Conservation (phyloP, 2,329 filamentous ascomycete genomes). For the Diaporthe destruens region DNA sequence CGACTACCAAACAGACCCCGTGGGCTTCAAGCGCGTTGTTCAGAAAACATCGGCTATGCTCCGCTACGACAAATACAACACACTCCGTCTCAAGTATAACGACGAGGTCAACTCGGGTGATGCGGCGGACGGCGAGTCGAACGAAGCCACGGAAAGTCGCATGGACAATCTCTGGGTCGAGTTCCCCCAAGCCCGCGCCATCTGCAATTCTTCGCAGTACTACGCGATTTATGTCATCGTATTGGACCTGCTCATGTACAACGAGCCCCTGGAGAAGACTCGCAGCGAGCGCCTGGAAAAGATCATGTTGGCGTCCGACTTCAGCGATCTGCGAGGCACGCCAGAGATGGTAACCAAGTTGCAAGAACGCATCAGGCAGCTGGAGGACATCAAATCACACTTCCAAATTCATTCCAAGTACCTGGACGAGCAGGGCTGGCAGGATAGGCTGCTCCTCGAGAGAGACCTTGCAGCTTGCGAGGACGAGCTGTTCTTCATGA, state of each 20-base stretch:
- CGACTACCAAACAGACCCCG: conserved; percentile 91
- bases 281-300: conserved; percentile 94
- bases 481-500: conserved; percentile 98
- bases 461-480: conserved; percentile 90
- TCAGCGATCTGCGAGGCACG: conserved; percentile 93
- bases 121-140: conserved; percentile 63
- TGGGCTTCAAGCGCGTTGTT: conserved; percentile 97
- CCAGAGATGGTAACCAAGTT: conserved; percentile 92
- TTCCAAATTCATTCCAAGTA: conserved; percentile 94
- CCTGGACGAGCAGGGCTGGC: conserved; percentile 90
- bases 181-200: conserved; percentile 92
- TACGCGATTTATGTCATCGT: conserved; percentile 99
- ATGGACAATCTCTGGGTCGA: conserved; percentile 98
- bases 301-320: conserved; percentile 98
- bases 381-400: conserved; percentile 95
- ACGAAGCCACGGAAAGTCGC: conserved; percentile 75
- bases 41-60: conserved; percentile 96
- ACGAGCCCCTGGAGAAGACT: conserved; percentile 96
- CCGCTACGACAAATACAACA: conserved; percentile 98
- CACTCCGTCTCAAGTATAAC: conserved; percentile 94
- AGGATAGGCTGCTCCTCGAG: conserved; percentile 89
- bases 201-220: conserved; percentile 97
- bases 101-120: conserved; percentile 82
- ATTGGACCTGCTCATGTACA: conserved; percentile 94
- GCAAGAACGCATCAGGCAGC: conserved; percentile 90